Evolutionary conservation across 2,329 filamentous ascomycete species (phyloP).

Genomic region (Colletotrichum sp.): DNA sequence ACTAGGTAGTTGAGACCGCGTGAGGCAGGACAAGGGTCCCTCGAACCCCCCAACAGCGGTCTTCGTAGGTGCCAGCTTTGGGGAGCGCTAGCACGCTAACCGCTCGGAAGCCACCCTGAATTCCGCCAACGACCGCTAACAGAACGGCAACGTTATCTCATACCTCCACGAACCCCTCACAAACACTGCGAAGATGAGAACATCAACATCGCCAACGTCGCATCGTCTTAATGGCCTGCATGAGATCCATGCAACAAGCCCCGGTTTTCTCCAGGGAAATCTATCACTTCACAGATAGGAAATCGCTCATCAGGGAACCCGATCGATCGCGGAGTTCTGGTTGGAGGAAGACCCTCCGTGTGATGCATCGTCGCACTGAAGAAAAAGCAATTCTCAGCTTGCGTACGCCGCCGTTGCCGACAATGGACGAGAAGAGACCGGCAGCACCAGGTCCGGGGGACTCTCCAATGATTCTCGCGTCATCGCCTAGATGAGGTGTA

Average conservation of each 20-base stretch:
- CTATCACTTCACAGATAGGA: not conserved
- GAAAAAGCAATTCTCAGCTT: not conserved
- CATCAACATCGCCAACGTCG: not conserved
- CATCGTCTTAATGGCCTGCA: not conserved
- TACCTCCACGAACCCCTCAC: not conserved
- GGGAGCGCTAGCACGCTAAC: not conserved
- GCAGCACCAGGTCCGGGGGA: not conserved
- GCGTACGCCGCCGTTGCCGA: not conserved
- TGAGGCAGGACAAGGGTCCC: not conserved
- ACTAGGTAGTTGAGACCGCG: not conserved
- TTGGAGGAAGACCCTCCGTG: not conserved
- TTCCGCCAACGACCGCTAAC: not conserved
- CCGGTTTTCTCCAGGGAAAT: not conserved
- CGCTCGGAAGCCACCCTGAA: not conserved
- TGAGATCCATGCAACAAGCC: not conserved
- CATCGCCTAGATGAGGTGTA: not conserved
- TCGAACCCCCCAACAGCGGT: not conserved
- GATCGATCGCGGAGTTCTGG: not conserved
- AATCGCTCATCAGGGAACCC: not conserved
- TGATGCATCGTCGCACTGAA: not conserved
- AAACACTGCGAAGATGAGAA: not conserved
- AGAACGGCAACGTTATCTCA: not conserved
- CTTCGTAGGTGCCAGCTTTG: not conserved
- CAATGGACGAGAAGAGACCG: not conserved
- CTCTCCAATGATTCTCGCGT: not conserved